These are phyloP conservation scores for Testicularia cyperi DNA, from an alignment of 1,284 basidiomycete genomes.

Conservation along the genomic window DNA sequence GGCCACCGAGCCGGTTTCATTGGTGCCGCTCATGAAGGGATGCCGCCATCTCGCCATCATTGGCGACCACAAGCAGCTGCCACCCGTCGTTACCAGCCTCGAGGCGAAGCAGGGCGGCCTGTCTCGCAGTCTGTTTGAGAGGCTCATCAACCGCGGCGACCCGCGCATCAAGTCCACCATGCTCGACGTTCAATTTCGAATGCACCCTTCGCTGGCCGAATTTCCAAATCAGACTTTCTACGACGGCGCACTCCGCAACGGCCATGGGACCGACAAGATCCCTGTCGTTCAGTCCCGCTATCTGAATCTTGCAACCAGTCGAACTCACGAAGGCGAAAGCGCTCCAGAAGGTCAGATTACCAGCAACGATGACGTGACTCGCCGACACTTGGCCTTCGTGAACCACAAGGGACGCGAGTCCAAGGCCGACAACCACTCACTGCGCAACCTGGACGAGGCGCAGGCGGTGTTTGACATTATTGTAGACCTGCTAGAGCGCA, in stretches of 20 bases:
- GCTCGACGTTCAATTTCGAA: constrained; percentile 88
- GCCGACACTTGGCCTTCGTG: constrained; percentile 39
- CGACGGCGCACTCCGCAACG: constrained; percentile 70
- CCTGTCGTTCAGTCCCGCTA: constrained; percentile 36
- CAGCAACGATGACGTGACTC: no score
- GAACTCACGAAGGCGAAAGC: not conserved
- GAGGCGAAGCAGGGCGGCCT: constrained; percentile 69
- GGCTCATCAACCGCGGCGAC: constrained; percentile 66
- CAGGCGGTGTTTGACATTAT: constrained; percentile 56
- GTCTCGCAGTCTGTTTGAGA: constrained; percentile 80
- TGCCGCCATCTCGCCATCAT: constrained; percentile 82
- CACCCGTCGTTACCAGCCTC: constrained; percentile 72
- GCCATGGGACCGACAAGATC: constrained; percentile 61
- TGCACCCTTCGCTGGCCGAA: constrained; percentile 84
- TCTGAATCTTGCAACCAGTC: constrained; percentile 1
- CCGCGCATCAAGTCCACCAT: constrained; percentile 62
- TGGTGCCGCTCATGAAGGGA: constrained; percentile 62
- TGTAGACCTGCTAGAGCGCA: constrained; percentile 43
- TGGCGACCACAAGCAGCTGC: constrained; percentile 95
- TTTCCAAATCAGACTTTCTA: constrained; percentile 87
- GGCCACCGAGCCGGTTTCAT: constrained; percentile 77
- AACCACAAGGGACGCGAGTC: constrained; percentile 39
- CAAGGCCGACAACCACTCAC: constrained; percentile 40
- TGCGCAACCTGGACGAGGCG: constrained; percentile 47
- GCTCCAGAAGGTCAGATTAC: no score